Evolutionary conservation across 2,329 filamentous ascomycete genomes (phyloP).

Genomic region (Truncatella angustata): DNA sequence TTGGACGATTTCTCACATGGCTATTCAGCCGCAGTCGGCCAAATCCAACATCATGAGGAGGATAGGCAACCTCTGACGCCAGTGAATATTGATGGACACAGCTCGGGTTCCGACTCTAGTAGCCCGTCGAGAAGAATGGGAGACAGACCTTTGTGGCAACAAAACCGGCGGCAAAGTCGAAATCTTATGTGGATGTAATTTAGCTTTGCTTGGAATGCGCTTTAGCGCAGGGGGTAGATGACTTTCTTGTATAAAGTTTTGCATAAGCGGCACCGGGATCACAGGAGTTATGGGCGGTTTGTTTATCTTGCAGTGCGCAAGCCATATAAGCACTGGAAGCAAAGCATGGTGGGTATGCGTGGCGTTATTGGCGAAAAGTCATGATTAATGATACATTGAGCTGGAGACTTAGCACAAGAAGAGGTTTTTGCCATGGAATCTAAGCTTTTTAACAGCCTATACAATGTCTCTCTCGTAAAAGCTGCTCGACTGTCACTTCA

Average conservation of each 20-base stretch:
- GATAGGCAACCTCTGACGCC: constrained; percentile 32
- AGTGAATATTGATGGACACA: constrained; percentile 6
- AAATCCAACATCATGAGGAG: constrained; percentile 35
- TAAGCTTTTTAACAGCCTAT: too few relatives aligned
- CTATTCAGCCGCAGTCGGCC: constrained; percentile 39
- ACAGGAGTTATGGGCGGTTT: background rate
- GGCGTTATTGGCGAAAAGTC: background rate
- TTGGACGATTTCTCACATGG: constrained; percentile 44
- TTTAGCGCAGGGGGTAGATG: background rate
- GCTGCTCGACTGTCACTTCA: too few relatives aligned
- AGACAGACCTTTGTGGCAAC: constrained; percentile 51
- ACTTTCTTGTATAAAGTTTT: constrained; percentile 1
- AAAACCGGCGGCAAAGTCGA: constrained; percentile 47
- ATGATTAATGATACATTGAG: too few relatives aligned
- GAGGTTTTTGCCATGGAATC: too few relatives aligned
- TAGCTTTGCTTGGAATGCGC: background rate
- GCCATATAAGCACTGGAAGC: background rate
- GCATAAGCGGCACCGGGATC: too few relatives aligned
- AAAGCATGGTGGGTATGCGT: background rate
- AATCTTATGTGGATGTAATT: constrained; percentile 47
- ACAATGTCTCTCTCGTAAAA: too few relatives aligned
- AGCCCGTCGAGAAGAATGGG: constrained; percentile 18
- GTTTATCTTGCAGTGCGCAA: background rate
- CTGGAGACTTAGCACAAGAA: too few relatives aligned
- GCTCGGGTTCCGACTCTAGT: constrained; percentile 15